Base-by-base conservation (phyloP, 1,284 basidiomycete genomes). In the Ustilago cynodontis region DNA sequence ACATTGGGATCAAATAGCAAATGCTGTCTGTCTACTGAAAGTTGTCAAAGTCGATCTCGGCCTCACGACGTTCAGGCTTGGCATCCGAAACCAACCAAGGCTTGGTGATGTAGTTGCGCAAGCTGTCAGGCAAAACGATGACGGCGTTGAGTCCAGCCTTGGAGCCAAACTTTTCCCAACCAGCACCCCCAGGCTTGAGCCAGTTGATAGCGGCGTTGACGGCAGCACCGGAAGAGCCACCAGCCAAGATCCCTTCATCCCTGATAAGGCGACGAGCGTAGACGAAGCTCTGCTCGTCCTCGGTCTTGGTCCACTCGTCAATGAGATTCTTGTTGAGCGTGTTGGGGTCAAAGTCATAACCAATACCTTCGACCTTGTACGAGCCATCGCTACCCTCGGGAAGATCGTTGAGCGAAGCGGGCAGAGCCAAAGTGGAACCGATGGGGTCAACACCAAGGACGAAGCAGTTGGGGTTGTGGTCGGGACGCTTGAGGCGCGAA, bases 51-150 rank as follows among this genome's bases (percentile, higher is more conserved):
- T 77, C 74, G 28, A 77, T 69, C 62, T 77, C 74, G 33, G 65
- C 65, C 59, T 77, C 52, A 26, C 66, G 71, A 54, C 57, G 57
- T 62, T 78, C 76, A 22, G 60, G 64, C 60, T 72, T 69, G 61
- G 67, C 71, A 41, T 74, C 78, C 39, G 78, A 79, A 22, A 82
- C 55, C 45, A 87, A 79, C 86, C 86, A 87, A 14, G 81, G 80
- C 85, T 96, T 97, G 87, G 93, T 93, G 90, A 98, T 96, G 87
- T 98, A 98, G 86, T 98, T 98, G 70, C 95, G 90, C 65, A 98
- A 91, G 3, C 93, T 93, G 84, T 99, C 96, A 28, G 96, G 91
- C 47, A 97, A 87, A 43, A 99, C 83, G 4, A 98, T 89, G 0
- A 99, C 93, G 6, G 97, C 94, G 83, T 98, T 99, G 84, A 89